These are phyloP conservation scores for Raphanus raphanistrum DNA, from an alignment of 345 rosid species.

Conservation along the genomic window DNA sequence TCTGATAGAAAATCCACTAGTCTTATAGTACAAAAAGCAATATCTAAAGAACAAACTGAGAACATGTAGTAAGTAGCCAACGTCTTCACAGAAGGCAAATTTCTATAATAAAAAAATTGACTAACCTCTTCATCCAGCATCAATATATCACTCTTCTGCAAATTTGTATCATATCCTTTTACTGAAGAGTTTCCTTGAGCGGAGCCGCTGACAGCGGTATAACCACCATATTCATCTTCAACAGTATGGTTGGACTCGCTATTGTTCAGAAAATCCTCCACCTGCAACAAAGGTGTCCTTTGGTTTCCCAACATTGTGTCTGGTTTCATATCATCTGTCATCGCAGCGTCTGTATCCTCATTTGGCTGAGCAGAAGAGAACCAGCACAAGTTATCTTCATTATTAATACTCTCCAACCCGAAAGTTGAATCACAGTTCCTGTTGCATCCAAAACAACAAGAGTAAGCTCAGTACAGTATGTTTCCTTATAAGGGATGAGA, in stretches of 20 bases:
- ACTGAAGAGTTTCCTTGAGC: slow-evolving; percentile 30
- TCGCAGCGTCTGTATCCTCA: slow-evolving; percentile 53
- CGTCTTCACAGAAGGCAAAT: slow-evolving; percentile 7
- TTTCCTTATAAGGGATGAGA: not conserved
- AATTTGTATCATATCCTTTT: slow-evolving; percentile 19
- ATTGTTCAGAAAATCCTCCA: slow-evolving; percentile 40
- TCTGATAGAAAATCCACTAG: not conserved
- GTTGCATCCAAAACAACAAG: slow-evolving; percentile 35
- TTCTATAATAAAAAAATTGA: not conserved
- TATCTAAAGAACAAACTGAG: slow-evolving; percentile 6
- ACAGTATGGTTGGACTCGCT: slow-evolving; percentile 37
- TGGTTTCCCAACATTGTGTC: slow-evolving; percentile 42
- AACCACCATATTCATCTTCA: slow-evolving; percentile 42
- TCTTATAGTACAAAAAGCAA: not conserved
- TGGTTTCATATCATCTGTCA: slow-evolving; percentile 49
- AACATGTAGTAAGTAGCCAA: slow-evolving; percentile 2
- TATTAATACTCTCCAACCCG: slow-evolving; percentile 62
- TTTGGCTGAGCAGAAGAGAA: slow-evolving; percentile 55
- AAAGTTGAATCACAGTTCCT: slow-evolving; percentile 84
- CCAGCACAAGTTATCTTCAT: slow-evolving; percentile 73
- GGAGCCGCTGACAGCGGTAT: slow-evolving; percentile 31
- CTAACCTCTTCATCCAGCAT: slow-evolving; percentile 54
- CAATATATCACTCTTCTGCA: slow-evolving; percentile 41
- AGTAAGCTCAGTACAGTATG: slow-evolving; percentile 17
- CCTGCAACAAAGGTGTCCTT: slow-evolving; percentile 42